Evolutionary conservation across 495 filamentous ascomycete species (phyloP), one percentile per base, ranked within the genome.

Genomic region (Daldinia caldariorum): DNA sequence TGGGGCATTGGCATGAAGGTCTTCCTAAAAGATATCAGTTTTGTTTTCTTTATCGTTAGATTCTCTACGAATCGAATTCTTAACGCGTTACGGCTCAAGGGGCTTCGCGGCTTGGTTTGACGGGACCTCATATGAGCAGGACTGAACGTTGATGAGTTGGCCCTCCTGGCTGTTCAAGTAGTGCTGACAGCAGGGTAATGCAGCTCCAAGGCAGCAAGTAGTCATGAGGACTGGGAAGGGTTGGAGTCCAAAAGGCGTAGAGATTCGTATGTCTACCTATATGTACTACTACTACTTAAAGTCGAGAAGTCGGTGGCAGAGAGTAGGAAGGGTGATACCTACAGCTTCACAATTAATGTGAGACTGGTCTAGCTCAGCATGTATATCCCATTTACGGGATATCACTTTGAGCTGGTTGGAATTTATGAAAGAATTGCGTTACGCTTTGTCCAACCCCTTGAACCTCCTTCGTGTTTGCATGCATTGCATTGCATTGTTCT

Each of bases 201-300:
- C 45, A 43, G 29, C 20, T 65, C 6, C 39, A 32, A 50, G 29
- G 29, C 10, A 45, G 4, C 13, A 0, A 41, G 34, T 38, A 43
- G 56, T 63, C 50, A 49, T 31, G 35, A 64, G 50, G 34, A 53
- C 58, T 38, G 50, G 47, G 43, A 29, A 35, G 39, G 61, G 65
- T 43, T 49, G 61, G 65, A 68, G 61, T 72, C 60, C 20, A 68
- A 72, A 72, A 65, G 56, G 55, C 56, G 61, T 66, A 54, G 57
- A 58, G 63, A 61, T 65, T 65, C 64, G 56, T 64, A 72, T 68
- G 63, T 58, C 70, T 58, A 68, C 54, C 70, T 58, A 68, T 62
- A 68, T 72, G 70, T 68, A 68, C 70, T 72, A 72, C 70, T 72
- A 72, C 59, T 72, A 71, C 62, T 62, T 51, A 34, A 62, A 62